Evolutionary conservation across 2,329 filamentous ascomycete genomes (phyloP).

Genomic region (Lachnellula cervina): DNA sequence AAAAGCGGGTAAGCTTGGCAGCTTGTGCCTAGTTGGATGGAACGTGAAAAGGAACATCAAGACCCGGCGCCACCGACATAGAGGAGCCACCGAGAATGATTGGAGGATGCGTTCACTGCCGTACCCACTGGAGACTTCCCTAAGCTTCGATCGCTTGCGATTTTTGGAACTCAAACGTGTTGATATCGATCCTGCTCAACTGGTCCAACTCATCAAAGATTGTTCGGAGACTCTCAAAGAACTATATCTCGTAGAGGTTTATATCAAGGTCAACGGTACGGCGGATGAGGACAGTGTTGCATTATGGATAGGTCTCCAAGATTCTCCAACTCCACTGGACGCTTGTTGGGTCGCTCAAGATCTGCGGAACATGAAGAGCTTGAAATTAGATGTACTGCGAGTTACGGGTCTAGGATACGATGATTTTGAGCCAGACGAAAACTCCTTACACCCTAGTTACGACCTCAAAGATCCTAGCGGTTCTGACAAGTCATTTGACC

Average conservation of each 20-base stretch:
- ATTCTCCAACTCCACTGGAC: constrained; percentile 11
- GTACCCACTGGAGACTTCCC: constrained; percentile 13
- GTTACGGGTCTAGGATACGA: constrained; percentile 32
- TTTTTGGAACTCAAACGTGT: constrained; percentile 31
- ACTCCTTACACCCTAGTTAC: constrained; percentile 18
- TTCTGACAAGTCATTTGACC: constrained; percentile 26
- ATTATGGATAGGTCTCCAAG: constrained; percentile 29
- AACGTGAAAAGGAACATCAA: constrained; percentile 23
- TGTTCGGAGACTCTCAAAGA: constrained; percentile 27
- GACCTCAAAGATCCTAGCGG: constrained; percentile 27
- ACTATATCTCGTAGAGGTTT: constrained; percentile 31
- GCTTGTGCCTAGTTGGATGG: constrained; percentile 44
- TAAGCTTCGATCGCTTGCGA: constrained; percentile 18
- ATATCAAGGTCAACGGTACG: constrained; percentile 27
- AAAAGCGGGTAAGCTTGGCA: constrained; percentile 41
- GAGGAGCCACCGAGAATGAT: constrained; percentile 9
- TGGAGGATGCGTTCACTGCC: constrained; percentile 31
- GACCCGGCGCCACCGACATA: constrained; percentile 17
- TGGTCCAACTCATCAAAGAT: constrained; percentile 26
- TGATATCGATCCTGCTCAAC: constrained; percentile 24
- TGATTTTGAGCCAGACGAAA: constrained; percentile 22
- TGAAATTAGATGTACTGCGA: constrained; percentile 27
- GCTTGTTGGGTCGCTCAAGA: constrained; percentile 28
- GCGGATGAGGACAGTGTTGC: constrained; percentile 12
- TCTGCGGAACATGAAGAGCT: constrained; percentile 20